These are phyloP conservation scores for Gypsophila paniculata DNA, from an alignment of 179 eudicot genomes.

Conservation along the genomic window DNA sequence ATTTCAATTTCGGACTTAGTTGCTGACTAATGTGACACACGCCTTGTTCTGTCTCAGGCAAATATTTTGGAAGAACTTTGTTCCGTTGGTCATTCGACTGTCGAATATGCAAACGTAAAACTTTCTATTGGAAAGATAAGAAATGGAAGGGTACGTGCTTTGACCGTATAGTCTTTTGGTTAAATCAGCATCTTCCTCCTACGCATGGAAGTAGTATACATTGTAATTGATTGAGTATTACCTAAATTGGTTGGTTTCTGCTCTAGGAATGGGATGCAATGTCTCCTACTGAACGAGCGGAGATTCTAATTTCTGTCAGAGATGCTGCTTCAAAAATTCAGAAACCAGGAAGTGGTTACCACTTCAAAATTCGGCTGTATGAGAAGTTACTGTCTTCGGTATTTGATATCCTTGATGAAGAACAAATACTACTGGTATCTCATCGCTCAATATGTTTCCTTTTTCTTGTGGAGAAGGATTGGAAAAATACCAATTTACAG, in stretches of 20 bases:
- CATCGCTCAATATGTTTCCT: constrained; percentile 9
- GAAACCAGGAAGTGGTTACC: constrained; percentile 55
- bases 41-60: constrained; percentile 41
- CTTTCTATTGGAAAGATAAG: constrained; percentile 54
- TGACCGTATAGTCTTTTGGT: constrained; percentile 14
- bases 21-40: constrained; percentile 12
- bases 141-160: constrained; percentile 48
- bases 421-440: constrained; percentile 62
- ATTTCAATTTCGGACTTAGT: neutral
- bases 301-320: constrained; percentile 49
- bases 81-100: constrained; percentile 32
- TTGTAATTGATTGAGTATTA: neutral
- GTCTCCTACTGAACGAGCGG: constrained; percentile 63
- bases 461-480: constrained; percentile 3
- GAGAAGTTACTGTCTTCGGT: constrained; percentile 63
- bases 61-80: constrained; percentile 68
- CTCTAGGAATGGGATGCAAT: constrained; percentile 69
- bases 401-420: constrained; percentile 87
- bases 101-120: constrained; percentile 42
- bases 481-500: neutral
- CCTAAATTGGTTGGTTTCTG: constrained; percentile 2
- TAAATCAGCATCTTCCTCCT: neutral
- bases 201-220: neutral
- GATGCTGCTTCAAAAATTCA: constrained; percentile 38
- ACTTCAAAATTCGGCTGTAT: constrained; percentile 67